Conservation (phyloP, 2,329 filamentous ascomycete genomes). For the Dothideomycetidae sp. region DNA sequence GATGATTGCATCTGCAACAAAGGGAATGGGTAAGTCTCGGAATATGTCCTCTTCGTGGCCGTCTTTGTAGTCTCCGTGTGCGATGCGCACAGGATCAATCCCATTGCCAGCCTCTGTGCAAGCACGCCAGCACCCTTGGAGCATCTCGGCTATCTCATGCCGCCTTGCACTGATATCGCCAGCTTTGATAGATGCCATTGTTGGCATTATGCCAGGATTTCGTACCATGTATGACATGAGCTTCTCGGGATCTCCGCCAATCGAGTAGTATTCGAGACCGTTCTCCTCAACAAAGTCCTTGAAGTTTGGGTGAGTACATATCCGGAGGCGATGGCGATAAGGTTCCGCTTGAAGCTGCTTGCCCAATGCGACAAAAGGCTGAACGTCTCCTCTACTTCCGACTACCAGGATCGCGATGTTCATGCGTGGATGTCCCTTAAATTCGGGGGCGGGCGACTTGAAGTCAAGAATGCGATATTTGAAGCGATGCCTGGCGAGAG, state of each 20-base stretch:
- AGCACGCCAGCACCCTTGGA: slow-evolving; percentile 23
- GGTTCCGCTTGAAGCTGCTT: slow-evolving; percentile 34
- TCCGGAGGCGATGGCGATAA: slow-evolving; percentile 40
- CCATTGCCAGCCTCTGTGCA: slow-evolving; percentile 9
- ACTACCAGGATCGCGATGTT: slow-evolving; percentile 37
- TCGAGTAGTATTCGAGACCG: slow-evolving; percentile 43
- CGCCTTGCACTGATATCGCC: slow-evolving; percentile 19
- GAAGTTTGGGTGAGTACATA: slow-evolving; percentile 43
- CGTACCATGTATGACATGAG: slow-evolving; percentile 22
- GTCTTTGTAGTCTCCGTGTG: background rate
- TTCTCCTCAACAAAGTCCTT: slow-evolving; percentile 38
- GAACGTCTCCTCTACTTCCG: slow-evolving; percentile 36
- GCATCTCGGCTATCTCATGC: slow-evolving; percentile 19
- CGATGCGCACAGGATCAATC: background rate
- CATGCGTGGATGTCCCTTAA: slow-evolving; percentile 15
- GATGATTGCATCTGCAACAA: slow-evolving; percentile 12
- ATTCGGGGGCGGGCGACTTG: background rate
- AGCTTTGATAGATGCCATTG: slow-evolving; percentile 17
- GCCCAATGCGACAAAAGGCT: slow-evolving; percentile 36
- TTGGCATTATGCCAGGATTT: slow-evolving; percentile 16
- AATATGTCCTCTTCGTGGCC: background rate
- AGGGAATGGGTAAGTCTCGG: background rate
- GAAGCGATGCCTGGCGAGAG: background rate
- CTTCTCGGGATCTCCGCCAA: slow-evolving; percentile 42
- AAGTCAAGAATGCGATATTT: background rate